Conservation (phyloP, 306 rosid species). For the Sicyos baderoa region DNA sequence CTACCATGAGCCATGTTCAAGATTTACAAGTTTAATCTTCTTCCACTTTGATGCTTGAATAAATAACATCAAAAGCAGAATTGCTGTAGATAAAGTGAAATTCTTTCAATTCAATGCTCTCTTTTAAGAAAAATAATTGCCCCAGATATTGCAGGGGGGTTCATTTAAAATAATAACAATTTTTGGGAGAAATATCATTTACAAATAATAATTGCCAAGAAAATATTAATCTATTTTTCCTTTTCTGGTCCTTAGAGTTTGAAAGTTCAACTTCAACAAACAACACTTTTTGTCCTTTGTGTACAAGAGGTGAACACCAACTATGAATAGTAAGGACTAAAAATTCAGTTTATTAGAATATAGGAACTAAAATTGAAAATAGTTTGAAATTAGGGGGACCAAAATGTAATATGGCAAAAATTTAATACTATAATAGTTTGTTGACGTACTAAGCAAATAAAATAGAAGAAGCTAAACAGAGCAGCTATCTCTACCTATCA, state of each 20-base stretch:
- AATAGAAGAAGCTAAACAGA: neutral
- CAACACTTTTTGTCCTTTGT: neutral
- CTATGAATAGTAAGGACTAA: neutral
- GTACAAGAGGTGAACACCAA: neutral
- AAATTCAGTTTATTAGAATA: neutral
- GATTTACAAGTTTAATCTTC: neutral
- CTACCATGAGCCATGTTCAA: neutral
- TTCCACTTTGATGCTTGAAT: constrained; percentile 5
- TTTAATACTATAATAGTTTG: neutral
- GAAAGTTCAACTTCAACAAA: neutral
- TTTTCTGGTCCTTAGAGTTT: neutral
- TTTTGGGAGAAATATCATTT: no score
- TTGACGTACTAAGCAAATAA: neutral
- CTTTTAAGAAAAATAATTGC: neutral
- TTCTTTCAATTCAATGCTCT: neutral
- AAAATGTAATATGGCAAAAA: neutral
- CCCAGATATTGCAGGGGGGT: no score
- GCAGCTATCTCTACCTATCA: neutral
- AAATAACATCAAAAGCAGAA: neutral
- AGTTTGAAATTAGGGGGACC: neutral
- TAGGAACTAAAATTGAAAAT: neutral
- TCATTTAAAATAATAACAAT: no score
- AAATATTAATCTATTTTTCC: neutral
- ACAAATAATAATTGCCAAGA: no score
- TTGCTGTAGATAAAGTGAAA: neutral